Evolutionary conservation across 371 early-diverging fungal species (phyloP), one percentile per base, ranked within the genome.

Genomic region (Mucor velutinosus): DNA sequence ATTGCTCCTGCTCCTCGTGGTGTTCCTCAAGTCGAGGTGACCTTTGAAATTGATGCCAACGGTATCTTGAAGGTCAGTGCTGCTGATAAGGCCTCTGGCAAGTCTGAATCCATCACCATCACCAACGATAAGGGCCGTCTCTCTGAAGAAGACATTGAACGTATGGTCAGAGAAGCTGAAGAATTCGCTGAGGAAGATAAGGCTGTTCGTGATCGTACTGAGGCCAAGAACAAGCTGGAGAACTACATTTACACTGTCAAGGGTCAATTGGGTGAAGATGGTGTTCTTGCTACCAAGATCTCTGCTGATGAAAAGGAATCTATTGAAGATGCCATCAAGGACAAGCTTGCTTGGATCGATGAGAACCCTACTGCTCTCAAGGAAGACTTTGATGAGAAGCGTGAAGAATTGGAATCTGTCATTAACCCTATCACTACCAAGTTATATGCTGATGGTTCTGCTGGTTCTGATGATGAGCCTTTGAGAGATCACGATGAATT

Each of bases 61-160:
- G 99, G 99, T 83, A 98, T 98, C 77, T 93, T 96, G 74, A 97
- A 95, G 86, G 97, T 99, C 72, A 83, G 90, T 65, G 99, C 99
- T 74, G 91, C 93, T 76, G 99, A 99, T 86, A 92, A 93, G 89
- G 93, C 93, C 70, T 97, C 98, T 78, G 94, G 95, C 76, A 92
- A 92, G 79, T 92, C 93, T 78, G 95, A 95, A 81, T 92, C 93
- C 78, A 94, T 97, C 80, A 90, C 95, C 72, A 94, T 99, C 77
- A 92, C 94, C 74, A 98, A 97, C 67, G 95, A 95, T 58, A 95
- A 96, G 78, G 99, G 99, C 64, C 93, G 83, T 88, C 90, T 99
- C 17, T 94, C 93, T 66, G 92, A 96, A 70, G 89, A 89, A 69
- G 99, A 99, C 74, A 97, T 99, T 75, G 95, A 98, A 67, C 91